phyloP scores from a whole-genome alignment of 2,329 filamentous ascomycete species.

The Diaporthe ampelina region DNA sequence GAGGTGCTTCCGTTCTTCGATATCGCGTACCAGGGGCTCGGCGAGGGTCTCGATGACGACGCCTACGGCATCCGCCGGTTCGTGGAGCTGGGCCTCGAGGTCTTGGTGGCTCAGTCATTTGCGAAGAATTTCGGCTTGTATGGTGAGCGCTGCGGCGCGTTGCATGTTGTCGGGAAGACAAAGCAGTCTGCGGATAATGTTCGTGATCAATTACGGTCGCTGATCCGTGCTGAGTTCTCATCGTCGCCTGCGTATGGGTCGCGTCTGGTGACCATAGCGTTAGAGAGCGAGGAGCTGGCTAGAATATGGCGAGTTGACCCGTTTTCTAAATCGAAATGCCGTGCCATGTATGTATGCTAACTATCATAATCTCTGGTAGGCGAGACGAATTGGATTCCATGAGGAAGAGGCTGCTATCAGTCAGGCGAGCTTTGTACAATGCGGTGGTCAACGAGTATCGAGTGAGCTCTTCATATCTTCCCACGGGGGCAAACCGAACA shows the following conservation, averaged over 20 bases:
- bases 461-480: no score
- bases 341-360: no score
- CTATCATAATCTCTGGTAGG: no score
- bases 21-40: constrained; percentile 55
- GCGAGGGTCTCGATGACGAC: constrained; percentile 51
- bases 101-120: constrained; percentile 52
- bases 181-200: constrained; percentile 42
- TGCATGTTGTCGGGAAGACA: constrained; percentile 46
- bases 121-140: constrained; percentile 57
- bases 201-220: constrained; percentile 47
- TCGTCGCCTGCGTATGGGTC: constrained; percentile 48
- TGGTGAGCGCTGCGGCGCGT: constrained; percentile 52
- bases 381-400: no score
- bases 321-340: no score
- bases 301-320: no score
- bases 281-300: not conserved
- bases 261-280: constrained; percentile 1
- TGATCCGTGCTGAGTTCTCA: constrained; percentile 49
- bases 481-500: no score
- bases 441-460: no score
- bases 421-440: no score
- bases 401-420: no score
- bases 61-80: constrained; percentile 43
- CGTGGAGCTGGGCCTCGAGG: constrained; percentile 1
- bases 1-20: constrained; percentile 53